Evolutionary conservation across 1,284 basidiomycete genomes (phyloP).

Genomic region (Hemileccinum hortonii): DNA sequence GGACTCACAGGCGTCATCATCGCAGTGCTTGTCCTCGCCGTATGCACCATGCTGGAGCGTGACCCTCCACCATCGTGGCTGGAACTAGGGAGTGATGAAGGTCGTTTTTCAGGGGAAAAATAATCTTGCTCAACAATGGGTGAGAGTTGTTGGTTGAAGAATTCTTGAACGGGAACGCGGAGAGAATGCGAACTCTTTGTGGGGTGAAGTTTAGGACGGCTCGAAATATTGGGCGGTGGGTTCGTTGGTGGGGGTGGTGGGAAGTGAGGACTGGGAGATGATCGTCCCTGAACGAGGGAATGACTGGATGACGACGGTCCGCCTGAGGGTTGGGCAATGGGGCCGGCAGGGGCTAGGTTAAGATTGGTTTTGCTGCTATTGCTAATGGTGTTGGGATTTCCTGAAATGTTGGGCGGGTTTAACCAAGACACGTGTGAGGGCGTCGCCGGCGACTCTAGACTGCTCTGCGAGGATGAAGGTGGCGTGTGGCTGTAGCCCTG

Average conservation of each 20-base stretch:
- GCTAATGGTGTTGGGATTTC: slow-evolving; percentile 10
- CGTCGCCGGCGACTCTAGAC: slow-evolving; percentile 32
- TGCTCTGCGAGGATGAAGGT: slow-evolving; percentile 35
- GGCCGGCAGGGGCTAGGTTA: slow-evolving; percentile 9
- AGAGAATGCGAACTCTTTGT: slow-evolving; percentile 38
- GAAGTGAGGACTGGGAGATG: slow-evolving; percentile 29
- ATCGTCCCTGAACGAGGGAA: slow-evolving; percentile 19
- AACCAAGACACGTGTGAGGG: slow-evolving; percentile 43
- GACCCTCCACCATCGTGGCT: slow-evolving; percentile 27
- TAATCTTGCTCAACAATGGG: slow-evolving; percentile 58
- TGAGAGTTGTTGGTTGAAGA: slow-evolving; percentile 48
- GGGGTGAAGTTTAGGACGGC: slow-evolving; percentile 27
- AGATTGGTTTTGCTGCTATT: slow-evolving; percentile 11
- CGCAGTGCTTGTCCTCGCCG: slow-evolving; percentile 26
- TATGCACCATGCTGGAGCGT: slow-evolving; percentile 23
- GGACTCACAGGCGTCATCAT: slow-evolving; percentile 29
- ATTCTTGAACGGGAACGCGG: slow-evolving; percentile 31
- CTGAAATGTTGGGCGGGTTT: slow-evolving; percentile 10
- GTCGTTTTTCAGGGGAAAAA: slow-evolving; percentile 44
- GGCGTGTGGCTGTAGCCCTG: slow-evolving; percentile 30
- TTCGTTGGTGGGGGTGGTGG: slow-evolving; percentile 29
- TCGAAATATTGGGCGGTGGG: slow-evolving; percentile 23
- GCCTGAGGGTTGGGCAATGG: slow-evolving; percentile 3
- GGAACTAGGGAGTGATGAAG: slow-evolving; percentile 34
- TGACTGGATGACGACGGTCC: slow-evolving; percentile 15